Evolutionary conservation across 305 asterid genomes (phyloP), one percentile per base, ranked within the genome.

Genomic region (Fraxinus paxiana): DNA sequence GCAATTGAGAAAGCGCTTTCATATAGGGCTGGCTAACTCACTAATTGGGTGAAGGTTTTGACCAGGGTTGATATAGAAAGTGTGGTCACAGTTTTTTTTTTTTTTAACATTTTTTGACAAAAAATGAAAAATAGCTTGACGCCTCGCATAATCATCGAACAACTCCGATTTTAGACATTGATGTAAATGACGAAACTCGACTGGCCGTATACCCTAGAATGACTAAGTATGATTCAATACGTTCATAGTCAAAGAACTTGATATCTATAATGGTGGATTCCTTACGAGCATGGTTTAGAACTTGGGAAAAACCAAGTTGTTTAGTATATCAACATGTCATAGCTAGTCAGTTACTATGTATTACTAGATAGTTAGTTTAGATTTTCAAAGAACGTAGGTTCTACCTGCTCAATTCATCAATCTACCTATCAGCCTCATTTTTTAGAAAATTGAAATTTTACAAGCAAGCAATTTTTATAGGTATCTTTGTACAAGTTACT

Each of bases 1-100:
- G 73, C 73, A 67, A 67, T 28, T 10, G 73, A 67, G 20, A 67
- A n/a, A 67, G 73, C 28, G 73, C 73, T 67, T 26, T 67, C 73
- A 13, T 10, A 67, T 13, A 12, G 73, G 73, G 73, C 73, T 67
- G 73, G 73, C 37, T 5, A 67, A 28, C 38, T 12, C 18, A 28
- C 22, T 28, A 3, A 28, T 67, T 67, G 73, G 73, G 37, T 12
- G 35, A 67, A 28, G 73, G 37, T 67, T 67, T 67, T 67, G 73
- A 13, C 73, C 38, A 67, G 3, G 38, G 73, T 67, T 67, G 38
- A 67, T 5, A 10, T 24, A 26, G 37, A 1, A 26, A 12, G 73
- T 65, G 73, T 2, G 37, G 37, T 26, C 73, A 65, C 73, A 26
- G 3, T 5, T 65, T 61, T 15, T 15, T 48, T 12, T 15, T 37